Conservation (phyloP, 208 protist species). For the Porcisia hertigi region DNA sequence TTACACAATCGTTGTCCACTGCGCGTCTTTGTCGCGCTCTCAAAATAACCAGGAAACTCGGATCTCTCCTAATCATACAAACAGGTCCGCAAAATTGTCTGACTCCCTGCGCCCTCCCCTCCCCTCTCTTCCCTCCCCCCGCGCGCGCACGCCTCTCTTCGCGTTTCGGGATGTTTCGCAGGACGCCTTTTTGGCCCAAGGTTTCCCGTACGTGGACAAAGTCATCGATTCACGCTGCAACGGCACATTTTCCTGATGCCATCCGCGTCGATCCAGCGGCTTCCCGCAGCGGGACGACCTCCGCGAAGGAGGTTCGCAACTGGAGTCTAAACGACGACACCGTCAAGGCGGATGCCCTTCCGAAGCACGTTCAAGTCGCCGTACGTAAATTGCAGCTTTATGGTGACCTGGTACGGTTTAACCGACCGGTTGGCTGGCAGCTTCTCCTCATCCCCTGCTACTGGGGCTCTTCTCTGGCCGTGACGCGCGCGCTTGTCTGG, state of each 20-base stretch:
- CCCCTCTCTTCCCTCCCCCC: neutral
- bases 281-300: constrained; percentile 38
- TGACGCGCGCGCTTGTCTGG: constrained; percentile 81
- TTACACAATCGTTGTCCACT: too few species aligned
- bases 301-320: constrained; percentile 63
- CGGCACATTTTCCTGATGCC: constrained; percentile 75
- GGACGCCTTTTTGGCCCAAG: constrained; percentile 49
- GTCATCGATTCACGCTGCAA: constrained; percentile 49
- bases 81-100: neutral
- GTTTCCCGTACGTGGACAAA: constrained; percentile 80
- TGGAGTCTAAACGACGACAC: constrained; percentile 60
- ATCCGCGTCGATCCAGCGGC: constrained; percentile 62
- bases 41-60: too few species aligned
- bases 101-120: too few species aligned
- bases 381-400: constrained; percentile 52
- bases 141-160: too few species aligned
- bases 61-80: too few species aligned
- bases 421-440: constrained; percentile 72
- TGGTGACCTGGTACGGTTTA: constrained; percentile 62
- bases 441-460: constrained; percentile 78
- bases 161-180: constrained; percentile 52
- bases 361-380: constrained; percentile 38
- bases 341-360: constrained; percentile 30
- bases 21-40: too few species aligned
- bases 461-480: constrained; percentile 79